These are phyloP conservation scores for Aspergillus pseudonomiae DNA, from an alignment of 2,329 filamentous ascomycete species.

Conservation along the genomic window DNA sequence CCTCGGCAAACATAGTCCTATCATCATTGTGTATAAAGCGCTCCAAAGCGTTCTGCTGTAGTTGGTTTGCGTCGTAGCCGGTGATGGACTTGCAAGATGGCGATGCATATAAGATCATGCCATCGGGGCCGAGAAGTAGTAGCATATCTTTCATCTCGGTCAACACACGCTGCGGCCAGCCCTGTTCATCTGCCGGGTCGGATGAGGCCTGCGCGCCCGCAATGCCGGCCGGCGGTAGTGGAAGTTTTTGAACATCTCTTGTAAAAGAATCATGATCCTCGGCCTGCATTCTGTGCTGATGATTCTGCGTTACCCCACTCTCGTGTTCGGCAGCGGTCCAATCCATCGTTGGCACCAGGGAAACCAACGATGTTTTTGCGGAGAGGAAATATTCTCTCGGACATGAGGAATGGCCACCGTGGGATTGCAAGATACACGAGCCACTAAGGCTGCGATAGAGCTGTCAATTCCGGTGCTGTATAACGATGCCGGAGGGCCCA, in stretches of 20 bases:
- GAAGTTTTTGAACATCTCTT: neutral
- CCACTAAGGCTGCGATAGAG: constrained; percentile 17
- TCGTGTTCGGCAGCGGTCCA: constrained; percentile 1
- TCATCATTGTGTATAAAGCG: constrained; percentile 88
- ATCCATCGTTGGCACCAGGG: constrained; percentile 12
- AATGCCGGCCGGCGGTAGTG: neutral
- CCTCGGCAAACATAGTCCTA: constrained; percentile 76
- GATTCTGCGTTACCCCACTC: constrained; percentile 8
- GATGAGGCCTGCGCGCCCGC: neutral
- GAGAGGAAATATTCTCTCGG: constrained; percentile 2
- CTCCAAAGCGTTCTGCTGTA: constrained; percentile 74
- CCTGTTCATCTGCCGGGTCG: constrained; percentile 47
- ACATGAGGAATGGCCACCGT: constrained; percentile 4
- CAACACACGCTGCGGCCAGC: constrained; percentile 87
- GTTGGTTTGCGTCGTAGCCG: constrained; percentile 71
- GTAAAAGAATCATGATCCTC: neutral
- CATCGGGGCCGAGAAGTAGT: constrained; percentile 82
- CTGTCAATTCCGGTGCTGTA: constrained; percentile 22
- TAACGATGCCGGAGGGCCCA: constrained; percentile 10
- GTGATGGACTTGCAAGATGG: constrained; percentile 74
- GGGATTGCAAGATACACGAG: constrained; percentile 8
- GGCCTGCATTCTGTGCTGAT: neutral
- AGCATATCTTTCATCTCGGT: constrained; percentile 88
- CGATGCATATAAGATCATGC: constrained; percentile 83
- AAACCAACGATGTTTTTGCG: constrained; percentile 9